Conservation (phyloP, 2,329 filamentous ascomycete genomes). For the Fusarium euwallaceae region DNA sequence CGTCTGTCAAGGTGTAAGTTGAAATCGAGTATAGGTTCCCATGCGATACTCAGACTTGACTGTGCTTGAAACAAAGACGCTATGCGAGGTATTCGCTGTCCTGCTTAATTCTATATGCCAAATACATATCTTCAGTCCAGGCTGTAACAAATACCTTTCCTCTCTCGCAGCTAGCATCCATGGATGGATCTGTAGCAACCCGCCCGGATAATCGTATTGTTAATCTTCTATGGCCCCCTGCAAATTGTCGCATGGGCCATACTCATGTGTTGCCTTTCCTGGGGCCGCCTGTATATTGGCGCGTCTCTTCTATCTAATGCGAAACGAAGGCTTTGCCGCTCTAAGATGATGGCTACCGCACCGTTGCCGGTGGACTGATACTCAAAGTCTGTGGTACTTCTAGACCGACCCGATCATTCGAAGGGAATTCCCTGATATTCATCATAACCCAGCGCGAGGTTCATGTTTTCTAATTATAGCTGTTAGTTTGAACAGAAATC, state of each 20-base stretch:
- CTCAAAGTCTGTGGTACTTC: not conserved
- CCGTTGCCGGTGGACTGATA: not conserved
- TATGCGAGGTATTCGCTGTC: not conserved
- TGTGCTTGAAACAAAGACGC: not conserved
- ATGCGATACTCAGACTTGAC: not conserved
- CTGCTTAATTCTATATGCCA: not conserved
- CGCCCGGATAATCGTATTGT: not conserved
- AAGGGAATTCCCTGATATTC: constrained; percentile 88
- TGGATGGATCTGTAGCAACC: not conserved
- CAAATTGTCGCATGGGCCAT: not conserved
- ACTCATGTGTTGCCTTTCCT: not conserved
- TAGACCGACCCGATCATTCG: not conserved
- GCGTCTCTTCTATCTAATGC: not conserved
- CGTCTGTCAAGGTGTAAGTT: not conserved
- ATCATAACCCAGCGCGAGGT: constrained; percentile 87
- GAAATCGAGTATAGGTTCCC: not conserved
- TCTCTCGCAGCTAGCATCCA: not conserved
- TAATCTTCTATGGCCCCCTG: not conserved
- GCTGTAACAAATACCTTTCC: not conserved
- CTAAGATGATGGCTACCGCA: not conserved
- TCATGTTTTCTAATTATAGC: constrained; percentile 83
- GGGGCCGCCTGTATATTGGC: not conserved
- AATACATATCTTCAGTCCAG: not conserved
- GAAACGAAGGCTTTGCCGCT: not conserved
- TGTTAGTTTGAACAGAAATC: constrained; percentile 67